These are phyloP conservation scores for Hygrophorus pudorinus DNA, from an alignment of 768 basidiomycete genomes.

Conservation along the genomic window DNA sequence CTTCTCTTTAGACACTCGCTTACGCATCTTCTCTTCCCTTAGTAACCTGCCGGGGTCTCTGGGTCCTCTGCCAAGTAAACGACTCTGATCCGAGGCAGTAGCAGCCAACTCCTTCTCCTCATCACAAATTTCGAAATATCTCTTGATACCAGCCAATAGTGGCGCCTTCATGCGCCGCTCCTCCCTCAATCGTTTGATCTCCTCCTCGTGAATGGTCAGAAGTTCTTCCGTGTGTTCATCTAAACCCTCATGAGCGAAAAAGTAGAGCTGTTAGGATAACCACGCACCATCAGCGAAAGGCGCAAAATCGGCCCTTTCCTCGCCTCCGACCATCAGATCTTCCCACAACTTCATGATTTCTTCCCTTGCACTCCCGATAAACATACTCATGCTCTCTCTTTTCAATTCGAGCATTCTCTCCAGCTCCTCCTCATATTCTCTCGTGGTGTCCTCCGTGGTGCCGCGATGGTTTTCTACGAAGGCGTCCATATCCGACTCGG, in stretches of 20 bases:
- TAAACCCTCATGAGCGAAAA: conserved; percentile 19
- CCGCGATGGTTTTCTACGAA: conserved; percentile 86
- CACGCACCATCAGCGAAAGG: conserved; percentile 72
- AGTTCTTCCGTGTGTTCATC: conserved; percentile 89
- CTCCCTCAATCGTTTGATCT: conserved; percentile 71
- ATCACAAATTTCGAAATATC: conserved; percentile 85
- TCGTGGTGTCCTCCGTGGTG: conserved; percentile 64
- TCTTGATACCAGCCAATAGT: conserved; percentile 65
- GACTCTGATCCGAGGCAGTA: conserved; percentile 70
- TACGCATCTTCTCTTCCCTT: conserved; percentile 95
- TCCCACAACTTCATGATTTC: conserved; percentile 82
- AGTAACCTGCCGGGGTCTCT: conserved; percentile 80
- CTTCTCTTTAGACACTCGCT: conserved; percentile 86
- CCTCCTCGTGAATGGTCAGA: conserved; percentile 73
- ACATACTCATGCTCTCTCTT: conserved; percentile 76
- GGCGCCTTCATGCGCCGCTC: conserved; percentile 74
- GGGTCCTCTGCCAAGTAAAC: conserved; percentile 70
- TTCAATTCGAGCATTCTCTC: conserved; percentile 86
- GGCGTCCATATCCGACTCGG: conserved; percentile 75
- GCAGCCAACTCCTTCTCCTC: conserved; percentile 85
- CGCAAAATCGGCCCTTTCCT: conserved; percentile 72
- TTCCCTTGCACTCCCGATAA: conserved; percentile 70
- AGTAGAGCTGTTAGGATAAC: neutral
- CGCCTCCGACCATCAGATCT: conserved; percentile 75
- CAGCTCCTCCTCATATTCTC: conserved; percentile 82